These are phyloP conservation scores for Clitopilus hobsonii DNA, from an alignment of 768 basidiomycete genomes.

Conservation along the genomic window DNA sequence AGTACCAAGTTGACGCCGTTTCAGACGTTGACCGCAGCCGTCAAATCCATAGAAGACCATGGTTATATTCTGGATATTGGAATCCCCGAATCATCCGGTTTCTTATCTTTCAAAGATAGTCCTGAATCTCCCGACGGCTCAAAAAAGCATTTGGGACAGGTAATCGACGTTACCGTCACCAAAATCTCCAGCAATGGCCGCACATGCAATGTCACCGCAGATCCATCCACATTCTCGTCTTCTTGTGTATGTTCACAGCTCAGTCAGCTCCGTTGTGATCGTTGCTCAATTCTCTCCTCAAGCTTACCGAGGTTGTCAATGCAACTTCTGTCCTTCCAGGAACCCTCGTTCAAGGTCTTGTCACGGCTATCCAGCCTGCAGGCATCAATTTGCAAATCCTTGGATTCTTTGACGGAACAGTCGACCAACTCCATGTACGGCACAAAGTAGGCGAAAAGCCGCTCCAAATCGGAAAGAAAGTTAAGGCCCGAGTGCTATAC, in stretches of 20 bases:
- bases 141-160: constrained; percentile 55
- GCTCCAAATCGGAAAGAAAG: constrained; percentile 64
- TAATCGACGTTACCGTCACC: constrained; percentile 63
- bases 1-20: constrained; percentile 9
- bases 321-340: constrained; percentile 86
- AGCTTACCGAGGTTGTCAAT: constrained; percentile 76
- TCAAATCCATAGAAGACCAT: constrained; percentile 89
- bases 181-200: constrained; percentile 75
- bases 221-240: constrained; percentile 41
- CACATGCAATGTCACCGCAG: constrained; percentile 64
- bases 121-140: constrained; percentile 27
- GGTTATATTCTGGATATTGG: constrained; percentile 91
- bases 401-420: constrained; percentile 89
- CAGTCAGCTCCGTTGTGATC: constrained; percentile 2
- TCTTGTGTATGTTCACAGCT: constrained; percentile 44
- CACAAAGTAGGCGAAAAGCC: constrained; percentile 33
- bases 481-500: constrained; percentile 84
- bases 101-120: constrained; percentile 75
- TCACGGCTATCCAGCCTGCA: constrained; percentile 67
- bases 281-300: not conserved
- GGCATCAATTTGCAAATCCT: constrained; percentile 88
- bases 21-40: constrained; percentile 70
- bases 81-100: constrained; percentile 72
- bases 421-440: constrained; percentile 75
- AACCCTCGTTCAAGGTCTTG: constrained; percentile 70